Conservation (phyloP, 2,329 filamentous ascomycete species). For the Mariannaea elegans region DNA sequence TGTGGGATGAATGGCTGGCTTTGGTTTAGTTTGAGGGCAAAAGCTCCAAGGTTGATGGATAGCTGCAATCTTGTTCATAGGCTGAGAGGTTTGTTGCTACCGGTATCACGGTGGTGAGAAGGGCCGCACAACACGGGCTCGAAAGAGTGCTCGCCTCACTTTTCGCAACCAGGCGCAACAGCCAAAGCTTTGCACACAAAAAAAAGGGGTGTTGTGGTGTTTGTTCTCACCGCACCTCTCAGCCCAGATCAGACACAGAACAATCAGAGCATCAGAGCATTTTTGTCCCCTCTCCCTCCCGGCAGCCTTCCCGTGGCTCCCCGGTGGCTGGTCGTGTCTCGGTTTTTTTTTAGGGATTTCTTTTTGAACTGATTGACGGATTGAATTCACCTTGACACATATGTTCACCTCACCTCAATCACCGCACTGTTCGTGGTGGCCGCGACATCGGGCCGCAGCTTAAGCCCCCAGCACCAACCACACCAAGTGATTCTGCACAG, state of each 20-base stretch:
- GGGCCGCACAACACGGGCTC: no score
- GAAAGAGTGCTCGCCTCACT: neutral
- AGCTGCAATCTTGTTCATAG: neutral
- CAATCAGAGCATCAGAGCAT: constrained; percentile 3
- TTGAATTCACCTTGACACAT: constrained; percentile 14
- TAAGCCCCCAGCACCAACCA: neutral
- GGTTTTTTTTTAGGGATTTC: neutral
- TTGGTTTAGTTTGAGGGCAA: neutral
- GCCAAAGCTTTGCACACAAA: neutral
- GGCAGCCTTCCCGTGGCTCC: constrained; percentile 31
- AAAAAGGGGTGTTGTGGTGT: neutral
- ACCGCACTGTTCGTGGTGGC: neutral
- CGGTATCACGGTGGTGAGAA: neutral
- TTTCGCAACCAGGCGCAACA: constrained; percentile 1
- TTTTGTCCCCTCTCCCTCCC: neutral
- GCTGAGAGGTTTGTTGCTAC: neutral
- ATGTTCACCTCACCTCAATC: constrained; percentile 26
- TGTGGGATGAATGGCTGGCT: neutral
- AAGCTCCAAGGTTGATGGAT: neutral
- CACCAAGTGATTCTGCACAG: neutral
- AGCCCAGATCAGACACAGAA: constrained; percentile 22
- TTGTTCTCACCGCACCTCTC: constrained; percentile 39
- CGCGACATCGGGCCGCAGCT: constrained; percentile 12
- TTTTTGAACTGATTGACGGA: neutral
- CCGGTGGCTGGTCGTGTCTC: constrained; percentile 30